Evolutionary conservation across 768 basidiomycete genomes (phyloP).

Genomic region (Phanerodontia chrysosporium): DNA sequence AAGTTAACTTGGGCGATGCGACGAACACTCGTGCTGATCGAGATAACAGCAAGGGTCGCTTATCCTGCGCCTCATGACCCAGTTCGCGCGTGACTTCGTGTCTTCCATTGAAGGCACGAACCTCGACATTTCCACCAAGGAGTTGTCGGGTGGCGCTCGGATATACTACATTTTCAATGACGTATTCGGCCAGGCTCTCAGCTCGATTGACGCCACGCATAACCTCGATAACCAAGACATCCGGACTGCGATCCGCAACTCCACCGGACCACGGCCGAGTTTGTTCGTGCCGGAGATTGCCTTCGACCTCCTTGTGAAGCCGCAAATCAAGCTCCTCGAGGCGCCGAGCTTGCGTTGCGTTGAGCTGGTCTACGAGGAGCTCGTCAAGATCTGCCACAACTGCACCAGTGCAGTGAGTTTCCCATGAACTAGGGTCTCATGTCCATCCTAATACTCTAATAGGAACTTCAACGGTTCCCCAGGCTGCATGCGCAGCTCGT

Average conservation of each 20-base stretch:
- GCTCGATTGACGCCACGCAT: conserved; percentile 83
- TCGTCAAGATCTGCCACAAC: conserved; percentile 99
- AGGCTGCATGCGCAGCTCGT: conserved; percentile 88
- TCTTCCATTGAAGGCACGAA: conserved; percentile 97
- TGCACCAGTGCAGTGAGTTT: conserved; percentile 79
- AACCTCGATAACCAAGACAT: conserved; percentile 94
- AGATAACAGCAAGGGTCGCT: conserved; percentile 70
- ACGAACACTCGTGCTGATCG: conserved; percentile 7
- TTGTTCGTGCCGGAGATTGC: conserved; percentile 96
- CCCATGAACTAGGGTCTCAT: not conserved
- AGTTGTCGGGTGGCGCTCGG: conserved; percentile 94
- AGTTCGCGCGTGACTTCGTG: conserved; percentile 95
- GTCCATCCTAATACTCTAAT: not conserved
- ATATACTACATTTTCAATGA: conserved; percentile 99
- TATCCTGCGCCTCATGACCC: conserved; percentile 95
- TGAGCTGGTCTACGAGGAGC: conserved; percentile 96
- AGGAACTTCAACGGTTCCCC: conserved; percentile 97
- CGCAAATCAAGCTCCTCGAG: conserved; percentile 95
- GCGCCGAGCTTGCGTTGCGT: conserved; percentile 93
- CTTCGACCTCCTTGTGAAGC: conserved; percentile 95
- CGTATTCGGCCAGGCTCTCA: conserved; percentile 89
- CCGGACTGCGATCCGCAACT: conserved; percentile 96
- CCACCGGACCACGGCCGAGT: conserved; percentile 93
- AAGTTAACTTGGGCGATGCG: conserved; percentile 17
- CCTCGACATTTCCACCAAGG: conserved; percentile 94